Base-by-base conservation (phyloP, 768 basidiomycete genomes). In the Trametes gibbosa region DNA sequence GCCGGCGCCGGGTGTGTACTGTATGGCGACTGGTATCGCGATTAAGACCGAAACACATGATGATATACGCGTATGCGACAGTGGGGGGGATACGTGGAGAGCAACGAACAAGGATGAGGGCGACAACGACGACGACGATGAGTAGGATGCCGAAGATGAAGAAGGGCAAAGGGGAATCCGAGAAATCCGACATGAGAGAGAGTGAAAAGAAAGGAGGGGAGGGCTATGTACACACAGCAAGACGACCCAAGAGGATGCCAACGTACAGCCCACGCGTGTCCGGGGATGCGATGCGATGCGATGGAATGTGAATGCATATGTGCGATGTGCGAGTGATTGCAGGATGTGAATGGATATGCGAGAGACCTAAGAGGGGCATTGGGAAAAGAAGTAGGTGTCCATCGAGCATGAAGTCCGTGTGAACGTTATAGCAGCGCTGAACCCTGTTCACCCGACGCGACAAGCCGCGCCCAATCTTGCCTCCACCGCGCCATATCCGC, bases 401-500 rank as follows among this genome's bases (percentile, higher is more conserved):
- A 41, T 42, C 51, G 56, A 27, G 50, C 58, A 56, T 49, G 48
- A 25, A 50, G 27, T 49, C 53, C 50, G 46, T 49, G 23, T 24
- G 39, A 59, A 23, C 41, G 63, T 66, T 75, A 89, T 73, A 89
- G 74, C 50, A 92, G 75, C 19, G 82, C 89, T 5, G 75, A 69
- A 29, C 75, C 77, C 16, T 89, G 85, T 67, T 81, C 83, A 53
- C 90, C 89, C 7, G 80, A 70, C 14, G 76, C 79, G 19, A 90
- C 88, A 29, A 92, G 83, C 42, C 68, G 78, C 63, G 75, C 77
- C 95, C 95, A 98, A 64, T 94, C 89, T 40, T 70, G 71, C 63
- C 93, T 79, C 96, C 95, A 98, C 49, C 67, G 70, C 25, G 67
- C 70, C 80, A 98, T 95, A 63, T 77, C 84, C 17, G 76, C 68